Evolutionary conservation across 257 asterid species (phyloP), one percentile per base, ranked within the genome.

Genomic region (Penstemon eatonii): DNA sequence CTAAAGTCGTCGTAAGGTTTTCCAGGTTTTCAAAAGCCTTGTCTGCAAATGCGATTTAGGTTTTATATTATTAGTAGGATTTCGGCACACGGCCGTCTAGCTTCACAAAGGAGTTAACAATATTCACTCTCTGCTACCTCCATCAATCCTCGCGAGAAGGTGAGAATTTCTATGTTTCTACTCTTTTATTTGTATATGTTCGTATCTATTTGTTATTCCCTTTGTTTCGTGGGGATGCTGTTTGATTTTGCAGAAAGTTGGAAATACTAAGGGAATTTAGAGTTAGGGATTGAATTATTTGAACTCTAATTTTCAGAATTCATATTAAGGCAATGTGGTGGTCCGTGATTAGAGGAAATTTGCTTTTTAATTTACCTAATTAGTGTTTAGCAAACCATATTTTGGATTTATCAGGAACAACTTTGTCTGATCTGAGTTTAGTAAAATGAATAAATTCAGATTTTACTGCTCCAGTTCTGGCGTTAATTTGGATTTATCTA

Each of bases 271-370:
- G 9, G 18, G 9, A 45, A 60, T 39, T 18, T 11, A 8, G 37
- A 40, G 8, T 4, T 11, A 18, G 47, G 43, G 57, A 5, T 53
- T 3, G 8, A 12, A 36, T 10, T 49, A 46, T 57, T 13, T 5
- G 67, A 54, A 10, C 38, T 67, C 40, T 60, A 51, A 47, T 44
- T 67, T 58, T 61, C n/a, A 25, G 60, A 33, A 58, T 45, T 60
- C 58, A 39, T 46, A 9, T 50, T 40, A 12, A 36, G 56, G 46
- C 68, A 19, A 8, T 15, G 38, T 53, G 69, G 13, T 36, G 76
- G 18, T 10, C n/a, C 25, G 10, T 46, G 52, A 46, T 4, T 19
- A 49, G n/a, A 51, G 9, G 47, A 18, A 65, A 3, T 12, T 60
- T 19, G 47, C 56, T 49, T 9, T 6, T 50, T 41, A 52, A 5